phyloP scores from a whole-genome alignment of 805 yeast genomes.

The Candida golubevii region DNA sequence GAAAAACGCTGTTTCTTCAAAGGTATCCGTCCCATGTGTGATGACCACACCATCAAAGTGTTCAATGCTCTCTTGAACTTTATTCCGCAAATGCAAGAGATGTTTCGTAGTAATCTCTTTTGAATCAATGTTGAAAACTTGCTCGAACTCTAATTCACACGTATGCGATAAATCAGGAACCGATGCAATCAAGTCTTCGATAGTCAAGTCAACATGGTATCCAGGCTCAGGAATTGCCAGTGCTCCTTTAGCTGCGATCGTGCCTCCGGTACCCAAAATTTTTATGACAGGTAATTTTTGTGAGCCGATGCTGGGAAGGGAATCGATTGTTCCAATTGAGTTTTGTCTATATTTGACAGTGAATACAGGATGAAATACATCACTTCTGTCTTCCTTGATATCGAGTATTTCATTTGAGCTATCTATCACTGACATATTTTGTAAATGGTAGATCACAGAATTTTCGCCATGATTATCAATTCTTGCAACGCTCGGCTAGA shows the following conservation, averaged over 20 bases:
- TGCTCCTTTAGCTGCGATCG: constrained; percentile 52
- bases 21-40: constrained; percentile 69
- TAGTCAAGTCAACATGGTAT: constrained; percentile 48
- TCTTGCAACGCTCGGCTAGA: no score
- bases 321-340: constrained; percentile 22
- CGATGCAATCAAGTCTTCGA: constrained; percentile 30
- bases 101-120: constrained; percentile 49
- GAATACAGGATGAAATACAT: constrained; percentile 30
- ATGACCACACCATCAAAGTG: constrained; percentile 56
- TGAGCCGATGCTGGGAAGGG: constrained; percentile 16
- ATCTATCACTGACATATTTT: constrained; percentile 1
- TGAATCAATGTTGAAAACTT: constrained; percentile 58
- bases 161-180: constrained; percentile 54
- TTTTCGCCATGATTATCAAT: no score
- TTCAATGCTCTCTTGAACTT: constrained; percentile 42
- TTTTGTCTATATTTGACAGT: constrained; percentile 33
- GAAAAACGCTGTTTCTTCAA: constrained; percentile 66
- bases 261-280: constrained; percentile 56
- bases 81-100: constrained; percentile 42
- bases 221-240: constrained; percentile 49
- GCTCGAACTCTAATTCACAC: constrained; percentile 59
- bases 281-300: constrained; percentile 34
- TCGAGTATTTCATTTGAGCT: constrained; percentile 9
- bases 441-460: not conserved
- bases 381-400: constrained; percentile 23